phyloP scores from a whole-genome alignment of 2,329 filamentous ascomycete genomes.

The Colletotrichum endophyticum region DNA sequence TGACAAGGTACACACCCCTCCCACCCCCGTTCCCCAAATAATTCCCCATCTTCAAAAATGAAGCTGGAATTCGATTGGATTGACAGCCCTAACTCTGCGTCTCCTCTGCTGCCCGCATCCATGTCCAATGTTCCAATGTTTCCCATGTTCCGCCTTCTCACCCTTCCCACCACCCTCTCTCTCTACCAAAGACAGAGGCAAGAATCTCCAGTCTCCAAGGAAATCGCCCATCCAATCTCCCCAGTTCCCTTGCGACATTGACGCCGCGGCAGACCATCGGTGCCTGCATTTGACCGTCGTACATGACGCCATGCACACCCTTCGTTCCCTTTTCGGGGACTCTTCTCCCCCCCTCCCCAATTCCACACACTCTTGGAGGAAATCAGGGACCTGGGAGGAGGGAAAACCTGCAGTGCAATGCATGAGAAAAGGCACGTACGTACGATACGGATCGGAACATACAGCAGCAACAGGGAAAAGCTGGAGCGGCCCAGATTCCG shows the following conservation, averaged over 20 bases:
- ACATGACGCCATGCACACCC: slow-evolving; percentile 19
- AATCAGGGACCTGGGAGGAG: not conserved
- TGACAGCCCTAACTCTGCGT: not conserved
- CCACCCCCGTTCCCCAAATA: not conserved
- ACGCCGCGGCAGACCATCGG: slow-evolving; percentile 9
- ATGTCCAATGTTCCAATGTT: not conserved
- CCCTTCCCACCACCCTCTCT: not conserved
- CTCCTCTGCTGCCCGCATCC: not conserved
- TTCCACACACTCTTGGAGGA: not conserved
- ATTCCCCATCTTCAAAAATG: not conserved
- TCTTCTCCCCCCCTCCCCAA: not conserved
- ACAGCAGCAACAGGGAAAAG: not conserved
- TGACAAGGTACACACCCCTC: not conserved
- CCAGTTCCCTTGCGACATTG: not conserved
- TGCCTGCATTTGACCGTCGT: slow-evolving; percentile 15
- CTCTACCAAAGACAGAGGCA: not conserved
- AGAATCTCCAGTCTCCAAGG: not conserved
- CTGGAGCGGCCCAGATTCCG: not conserved
- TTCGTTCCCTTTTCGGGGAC: not conserved
- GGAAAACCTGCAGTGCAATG: not conserved
- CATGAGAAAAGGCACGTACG: not conserved
- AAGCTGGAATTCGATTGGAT: not conserved
- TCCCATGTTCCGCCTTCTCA: not conserved
- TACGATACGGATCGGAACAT: not conserved
- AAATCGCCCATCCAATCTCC: not conserved